phyloP scores from a whole-genome alignment of 768 basidiomycete species.

The Polyporus arcularius region DNA sequence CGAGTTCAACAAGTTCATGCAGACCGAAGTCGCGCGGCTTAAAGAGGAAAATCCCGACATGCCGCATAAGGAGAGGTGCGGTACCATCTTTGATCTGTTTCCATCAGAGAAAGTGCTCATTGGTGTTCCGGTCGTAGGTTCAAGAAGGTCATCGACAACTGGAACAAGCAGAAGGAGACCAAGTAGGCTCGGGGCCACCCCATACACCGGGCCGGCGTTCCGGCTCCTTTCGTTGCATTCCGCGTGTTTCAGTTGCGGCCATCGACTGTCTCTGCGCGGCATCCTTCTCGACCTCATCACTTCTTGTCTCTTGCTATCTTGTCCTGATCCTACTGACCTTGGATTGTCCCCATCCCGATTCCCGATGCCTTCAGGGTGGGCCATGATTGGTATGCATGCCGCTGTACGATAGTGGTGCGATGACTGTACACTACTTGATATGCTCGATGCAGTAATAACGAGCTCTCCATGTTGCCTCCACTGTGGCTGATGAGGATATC shows the following conservation, averaged over 20 bases:
- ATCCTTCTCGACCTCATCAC: background rate
- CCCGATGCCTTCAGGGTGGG: no score
- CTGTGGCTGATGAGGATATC: background rate
- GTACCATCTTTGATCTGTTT: slow-evolving; percentile 27
- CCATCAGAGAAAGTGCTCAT: background rate
- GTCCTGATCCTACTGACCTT: background rate
- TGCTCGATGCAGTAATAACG: background rate
- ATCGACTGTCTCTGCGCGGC: background rate
- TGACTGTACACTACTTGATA: slow-evolving; percentile 1
- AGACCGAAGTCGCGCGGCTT: slow-evolving; percentile 76
- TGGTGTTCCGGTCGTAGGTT: slow-evolving; percentile 32
- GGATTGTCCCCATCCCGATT: background rate
- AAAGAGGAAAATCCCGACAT: slow-evolving; percentile 76
- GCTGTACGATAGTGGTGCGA: background rate
- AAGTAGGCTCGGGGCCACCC: background rate
- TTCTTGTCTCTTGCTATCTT: background rate
- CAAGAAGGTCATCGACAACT: slow-evolving; percentile 73
- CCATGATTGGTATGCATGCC: background rate
- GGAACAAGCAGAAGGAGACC: slow-evolving; percentile 61
- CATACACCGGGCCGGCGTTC: background rate
- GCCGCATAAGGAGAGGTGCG: slow-evolving; percentile 72
- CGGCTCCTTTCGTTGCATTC: background rate
- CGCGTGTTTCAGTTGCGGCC: background rate
- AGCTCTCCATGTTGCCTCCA: background rate
- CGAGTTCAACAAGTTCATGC: slow-evolving; percentile 80